Evolutionary conservation across 768 basidiomycete species (phyloP).

Genomic region (Lactifluus piperatus): DNA sequence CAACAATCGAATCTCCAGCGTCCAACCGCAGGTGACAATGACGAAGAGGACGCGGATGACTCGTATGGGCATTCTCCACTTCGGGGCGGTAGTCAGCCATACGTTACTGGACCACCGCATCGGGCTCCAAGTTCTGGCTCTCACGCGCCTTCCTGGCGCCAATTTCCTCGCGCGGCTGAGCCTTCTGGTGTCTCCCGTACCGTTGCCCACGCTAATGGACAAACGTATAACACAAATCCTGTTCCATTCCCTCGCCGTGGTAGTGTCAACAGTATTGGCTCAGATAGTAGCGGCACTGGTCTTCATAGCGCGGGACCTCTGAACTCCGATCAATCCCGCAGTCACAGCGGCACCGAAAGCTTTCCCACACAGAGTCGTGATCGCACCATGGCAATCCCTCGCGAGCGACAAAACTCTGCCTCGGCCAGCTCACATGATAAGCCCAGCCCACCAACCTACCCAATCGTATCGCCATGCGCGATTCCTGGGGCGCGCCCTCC

Average conservation of each 20-base stretch:
- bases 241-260: constrained; percentile 33
- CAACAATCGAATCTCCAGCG: neutral
- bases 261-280: constrained; percentile 15
- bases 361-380: constrained; percentile 17
- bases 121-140: constrained; percentile 10
- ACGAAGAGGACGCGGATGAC: constrained; percentile 6
- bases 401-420: constrained; percentile 15
- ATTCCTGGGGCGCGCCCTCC: constrained; percentile 16
- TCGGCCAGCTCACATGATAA: constrained; percentile 16
- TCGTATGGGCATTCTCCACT: neutral
- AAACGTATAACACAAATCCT: constrained; percentile 29
- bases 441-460: constrained; percentile 7
- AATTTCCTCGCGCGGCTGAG: neutral
- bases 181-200: constrained; percentile 17
- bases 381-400: constrained; percentile 1
- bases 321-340: constrained; percentile 10
- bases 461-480: constrained; percentile 2
- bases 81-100: neutral
- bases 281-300: constrained; percentile 6
- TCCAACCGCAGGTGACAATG: neutral
- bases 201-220: constrained; percentile 24
- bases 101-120: neutral
- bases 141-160: neutral
- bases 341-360: neutral
- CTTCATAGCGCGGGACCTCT: constrained; percentile 20